Evolutionary conservation across 148 eudicot species (phyloP), one percentile per base, ranked within the genome.

Genomic region (Fagopyrum homotropicum): DNA sequence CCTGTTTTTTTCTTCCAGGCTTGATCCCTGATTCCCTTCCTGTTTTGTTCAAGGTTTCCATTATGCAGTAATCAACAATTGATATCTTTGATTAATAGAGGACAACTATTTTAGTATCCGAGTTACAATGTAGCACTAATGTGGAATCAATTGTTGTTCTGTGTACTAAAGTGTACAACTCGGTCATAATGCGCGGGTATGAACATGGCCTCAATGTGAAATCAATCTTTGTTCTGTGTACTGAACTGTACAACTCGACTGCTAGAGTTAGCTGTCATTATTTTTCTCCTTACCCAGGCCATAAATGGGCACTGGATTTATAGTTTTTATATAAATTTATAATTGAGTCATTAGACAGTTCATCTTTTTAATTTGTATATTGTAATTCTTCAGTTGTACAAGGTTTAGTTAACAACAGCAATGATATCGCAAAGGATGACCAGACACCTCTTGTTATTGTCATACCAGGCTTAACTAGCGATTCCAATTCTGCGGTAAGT

Each of bases 381-480:
- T 17, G 46, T 71, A 1, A 72, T 72, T 83, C n/a, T 66, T 11
- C 87, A 89, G 93, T 83, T 84, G 59, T 76, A 48, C 82, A 82
- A 64, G 82, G 81, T 74, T 72, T 78, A 66, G 76, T 70, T 61
- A 77, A 81, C 81, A 70, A 70, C 44, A 81, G 82, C 45, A 80
- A 80, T 82, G 77, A 59, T 43, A 80, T 87, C 60, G 43, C 83
- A 29, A 87, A 88, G 76, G 88, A 90, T 81, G 93, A 88, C 77
- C 75, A 70, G 50, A 85, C 89, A 16, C 98, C 98, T 29, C 90
- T 95, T 78, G 83, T 90, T 78, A 76, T 89, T 56, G 88, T 92
- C 73, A 80, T 95, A 68, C 98, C 98, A 26, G 98, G 98, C 55
- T 80, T 95, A 73, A 92, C 96, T 48, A 95, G 98, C 81, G 98